Base-by-base conservation (phyloP, 192 early-diverging fungal species). In the Podila horticola region DNA sequence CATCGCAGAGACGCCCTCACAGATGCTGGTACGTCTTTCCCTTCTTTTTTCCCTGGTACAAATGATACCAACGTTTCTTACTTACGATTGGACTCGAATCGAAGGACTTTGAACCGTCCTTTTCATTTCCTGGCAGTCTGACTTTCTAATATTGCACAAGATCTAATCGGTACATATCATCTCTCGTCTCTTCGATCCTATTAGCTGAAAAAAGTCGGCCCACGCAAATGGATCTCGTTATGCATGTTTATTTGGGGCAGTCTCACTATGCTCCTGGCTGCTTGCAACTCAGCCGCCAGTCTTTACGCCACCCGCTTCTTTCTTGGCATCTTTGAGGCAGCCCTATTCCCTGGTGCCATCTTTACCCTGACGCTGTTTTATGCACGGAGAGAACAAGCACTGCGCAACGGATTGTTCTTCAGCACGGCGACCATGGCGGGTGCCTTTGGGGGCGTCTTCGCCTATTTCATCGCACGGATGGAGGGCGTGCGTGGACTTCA, bases 161-260 rank as follows among this genome's bases (percentile, higher is more conserved):
- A 33, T 30, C 24, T 33, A 51, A 22, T 26, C 61, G 79, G 84
- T 24, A 86, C n/a, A n/a, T n/a, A 8, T 55, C 52, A 92, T 26
- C 6, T 92, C 15, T 93, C 91, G 72, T 91, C 92, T 72, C 76
- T 93, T 15, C 91, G 91, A 7, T 91, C 89, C 48, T 93, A 93
- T 34, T 62, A 88, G 33, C 71, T 93, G 19, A 93, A 91, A 62
- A 74, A 58, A 17, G 71, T 86, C 48, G 84, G 86, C 26, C 89
- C 90, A 20, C 72, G 69, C 15, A 68, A 67, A 52, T 91, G 90
- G 90, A 77, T 91, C 50, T 64, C 88, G 13, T 62, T 84, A 22
- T 84, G 88, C 34, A 90, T 89, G 82, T 59, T 90, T 19, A 36
- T 61, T 11, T 91, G 90, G 89, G 88, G 89, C 22, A 60, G 74